Conservation (phyloP, 1,284 basidiomycete genomes). For the Taiwanofungus camphoratus region DNA sequence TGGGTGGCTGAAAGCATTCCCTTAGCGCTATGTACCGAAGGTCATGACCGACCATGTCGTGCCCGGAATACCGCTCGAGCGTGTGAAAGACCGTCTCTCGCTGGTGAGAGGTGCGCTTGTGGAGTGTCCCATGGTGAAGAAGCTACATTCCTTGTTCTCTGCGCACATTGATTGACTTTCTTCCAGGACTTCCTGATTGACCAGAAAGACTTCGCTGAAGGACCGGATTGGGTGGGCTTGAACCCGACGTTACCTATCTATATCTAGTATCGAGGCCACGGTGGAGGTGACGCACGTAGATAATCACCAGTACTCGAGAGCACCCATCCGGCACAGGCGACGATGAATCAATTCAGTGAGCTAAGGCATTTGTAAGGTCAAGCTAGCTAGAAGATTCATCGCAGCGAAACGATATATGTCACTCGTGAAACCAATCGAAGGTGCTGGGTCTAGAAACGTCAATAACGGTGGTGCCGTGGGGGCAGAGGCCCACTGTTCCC, state of each 20-base stretch:
- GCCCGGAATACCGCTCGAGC: slow-evolving; percentile 53
- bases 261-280: too few species aligned
- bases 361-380: slow-evolving; percentile 5
- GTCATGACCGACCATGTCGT: slow-evolving; percentile 81
- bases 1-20: slow-evolving; percentile 4
- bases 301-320: too few species aligned
- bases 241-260: slow-evolving; percentile 76
- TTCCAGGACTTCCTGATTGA: slow-evolving; percentile 76
- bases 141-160: background rate
- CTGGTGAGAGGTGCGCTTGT: slow-evolving; percentile 72
- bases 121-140: slow-evolving; percentile 64
- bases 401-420: slow-evolving; percentile 5
- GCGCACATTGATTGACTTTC: background rate
- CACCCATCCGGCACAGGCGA: too few species aligned
- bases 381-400: slow-evolving; percentile 2
- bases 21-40: slow-evolving; percentile 64
- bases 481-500: slow-evolving; percentile 43
- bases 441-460: slow-evolving; percentile 35
- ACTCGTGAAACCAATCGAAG: slow-evolving; percentile 5
- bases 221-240: slow-evolving; percentile 64
- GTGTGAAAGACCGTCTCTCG: slow-evolving; percentile 70
- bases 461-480: slow-evolving; percentile 33
- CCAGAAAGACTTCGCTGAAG: slow-evolving; percentile 65
- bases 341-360: too few species aligned
- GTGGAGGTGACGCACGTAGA: too few species aligned